phyloP scores from a whole-genome alignment of 139 green algal genomes.

The Pseudopediastrum boryanum region DNA sequence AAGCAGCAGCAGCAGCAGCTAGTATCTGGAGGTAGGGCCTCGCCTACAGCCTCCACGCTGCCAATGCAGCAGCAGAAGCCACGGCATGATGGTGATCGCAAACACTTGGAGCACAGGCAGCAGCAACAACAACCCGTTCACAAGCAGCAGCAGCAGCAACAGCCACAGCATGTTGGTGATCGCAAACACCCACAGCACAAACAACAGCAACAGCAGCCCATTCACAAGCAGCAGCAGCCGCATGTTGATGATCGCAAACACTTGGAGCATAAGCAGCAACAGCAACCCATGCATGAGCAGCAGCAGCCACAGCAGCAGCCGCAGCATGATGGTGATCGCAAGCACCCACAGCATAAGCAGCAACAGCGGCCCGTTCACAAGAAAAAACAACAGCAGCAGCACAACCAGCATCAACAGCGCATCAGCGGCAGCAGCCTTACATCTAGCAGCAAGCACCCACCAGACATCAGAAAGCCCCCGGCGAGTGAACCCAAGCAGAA shows the following conservation, averaged over 20 bases:
- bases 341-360: slow-evolving; percentile 8
- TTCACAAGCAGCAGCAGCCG: background rate
- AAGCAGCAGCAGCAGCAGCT: too few relatives aligned
- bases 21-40: too few relatives aligned
- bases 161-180: background rate
- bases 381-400: background rate
- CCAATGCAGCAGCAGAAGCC: too few relatives aligned
- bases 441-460: background rate
- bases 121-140: background rate
- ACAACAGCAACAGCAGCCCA: slow-evolving; percentile 7
- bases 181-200: background rate
- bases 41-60: too few relatives aligned
- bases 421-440: background rate
- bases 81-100: background rate
- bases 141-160: background rate
- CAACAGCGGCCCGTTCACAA: background rate
- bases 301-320: slow-evolving; percentile 25
- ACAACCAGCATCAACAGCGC: background rate
- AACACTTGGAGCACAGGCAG: background rate
- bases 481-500: too few relatives aligned
- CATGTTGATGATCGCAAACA: background rate
- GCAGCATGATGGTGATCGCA: slow-evolving; percentile 1
- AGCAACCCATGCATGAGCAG: background rate
- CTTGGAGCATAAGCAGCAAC: slow-evolving; percentile 9
- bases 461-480: background rate